These are phyloP conservation scores for Tritrichomonas foetus DNA, from an alignment of 208 protist species.

Conservation along the genomic window DNA sequence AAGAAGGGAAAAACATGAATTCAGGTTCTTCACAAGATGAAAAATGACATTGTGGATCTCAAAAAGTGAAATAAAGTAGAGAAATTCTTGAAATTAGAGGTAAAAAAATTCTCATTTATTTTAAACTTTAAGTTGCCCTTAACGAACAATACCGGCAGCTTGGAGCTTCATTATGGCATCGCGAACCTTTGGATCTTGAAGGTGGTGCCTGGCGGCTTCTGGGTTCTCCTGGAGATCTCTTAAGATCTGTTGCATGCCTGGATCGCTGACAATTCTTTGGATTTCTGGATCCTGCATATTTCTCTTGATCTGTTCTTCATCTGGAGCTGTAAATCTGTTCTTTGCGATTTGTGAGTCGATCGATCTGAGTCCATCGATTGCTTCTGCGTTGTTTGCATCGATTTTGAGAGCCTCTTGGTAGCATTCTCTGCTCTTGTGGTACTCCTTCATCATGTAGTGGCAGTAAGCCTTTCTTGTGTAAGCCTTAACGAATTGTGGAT, in stretches of 20 bases:
- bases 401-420: constrained; percentile 37
- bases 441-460: constrained; percentile 43
- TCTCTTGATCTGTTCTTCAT: constrained; percentile 32
- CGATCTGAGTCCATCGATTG: not conserved
- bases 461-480: constrained; percentile 40
- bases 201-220: not conserved
- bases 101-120: too few species aligned
- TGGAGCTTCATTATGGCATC: constrained; percentile 41
- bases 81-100: too few species aligned
- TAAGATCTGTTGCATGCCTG: constrained; percentile 41
- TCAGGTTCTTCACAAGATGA: too few species aligned
- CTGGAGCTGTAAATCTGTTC: constrained; percentile 32
- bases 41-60: too few species aligned
- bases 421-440: constrained; percentile 38
- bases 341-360: constrained; percentile 6
- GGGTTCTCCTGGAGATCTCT: constrained; percentile 41
- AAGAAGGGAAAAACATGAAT: too few species aligned
- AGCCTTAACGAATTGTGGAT: constrained; percentile 46
- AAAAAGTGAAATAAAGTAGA: too few species aligned
- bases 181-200: constrained; percentile 30
- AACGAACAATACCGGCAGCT: constrained; percentile 41
- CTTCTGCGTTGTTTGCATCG: constrained; percentile 41
- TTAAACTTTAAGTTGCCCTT: too few species aligned
- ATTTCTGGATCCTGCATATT: constrained; percentile 46
- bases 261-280: constrained; percentile 44